These are phyloP conservation scores for Cystobasidium onofrii DNA, from an alignment of 768 basidiomycete species.

Conservation along the genomic window DNA sequence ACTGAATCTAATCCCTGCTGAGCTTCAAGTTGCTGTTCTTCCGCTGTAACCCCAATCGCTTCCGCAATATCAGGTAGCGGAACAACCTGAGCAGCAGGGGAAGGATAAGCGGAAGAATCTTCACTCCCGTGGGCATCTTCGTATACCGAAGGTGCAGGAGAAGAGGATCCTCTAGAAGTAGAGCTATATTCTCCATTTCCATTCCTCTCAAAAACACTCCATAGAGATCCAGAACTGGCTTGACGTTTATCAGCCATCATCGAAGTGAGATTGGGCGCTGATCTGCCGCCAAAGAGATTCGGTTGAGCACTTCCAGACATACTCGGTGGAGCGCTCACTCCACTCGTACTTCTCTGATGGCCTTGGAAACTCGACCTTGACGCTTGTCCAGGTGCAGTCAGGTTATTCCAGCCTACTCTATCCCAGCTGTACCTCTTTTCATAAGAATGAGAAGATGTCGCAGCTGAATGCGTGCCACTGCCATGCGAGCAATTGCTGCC, in stretches of 20 bases:
- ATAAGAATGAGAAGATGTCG: not conserved
- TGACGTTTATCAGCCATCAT: slow-evolving; percentile 21
- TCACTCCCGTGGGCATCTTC: slow-evolving; percentile 22
- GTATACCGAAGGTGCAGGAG: slow-evolving; percentile 27
- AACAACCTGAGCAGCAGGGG: not conserved
- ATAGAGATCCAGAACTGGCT: slow-evolving; percentile 20
- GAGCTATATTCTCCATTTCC: not conserved
- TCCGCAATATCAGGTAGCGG: not conserved
- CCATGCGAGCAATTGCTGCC: slow-evolving; percentile 5
- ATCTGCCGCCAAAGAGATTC: not conserved
- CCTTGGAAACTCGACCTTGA: not conserved
- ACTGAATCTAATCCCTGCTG: not conserved
- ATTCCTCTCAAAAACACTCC: slow-evolving; percentile 16
- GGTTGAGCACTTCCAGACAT: not conserved
- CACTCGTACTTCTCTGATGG: not conserved
- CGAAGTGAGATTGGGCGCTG: slow-evolving; percentile 16
- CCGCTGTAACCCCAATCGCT: not conserved
- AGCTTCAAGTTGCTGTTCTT: not conserved
- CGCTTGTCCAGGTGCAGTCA: not conserved
- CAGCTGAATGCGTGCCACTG: not conserved
- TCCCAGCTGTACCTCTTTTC: slow-evolving; percentile 7
- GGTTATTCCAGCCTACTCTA: not conserved
- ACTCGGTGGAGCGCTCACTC: not conserved
- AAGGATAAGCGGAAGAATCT: slow-evolving; percentile 3
- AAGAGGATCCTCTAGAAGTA: slow-evolving; percentile 3